A percentile compares a stretch with the other conserved stretches of the same genome.
Conservation (phyloP, 768 basidiomycete species). For the Leucogyrophana mollusca region DNA sequence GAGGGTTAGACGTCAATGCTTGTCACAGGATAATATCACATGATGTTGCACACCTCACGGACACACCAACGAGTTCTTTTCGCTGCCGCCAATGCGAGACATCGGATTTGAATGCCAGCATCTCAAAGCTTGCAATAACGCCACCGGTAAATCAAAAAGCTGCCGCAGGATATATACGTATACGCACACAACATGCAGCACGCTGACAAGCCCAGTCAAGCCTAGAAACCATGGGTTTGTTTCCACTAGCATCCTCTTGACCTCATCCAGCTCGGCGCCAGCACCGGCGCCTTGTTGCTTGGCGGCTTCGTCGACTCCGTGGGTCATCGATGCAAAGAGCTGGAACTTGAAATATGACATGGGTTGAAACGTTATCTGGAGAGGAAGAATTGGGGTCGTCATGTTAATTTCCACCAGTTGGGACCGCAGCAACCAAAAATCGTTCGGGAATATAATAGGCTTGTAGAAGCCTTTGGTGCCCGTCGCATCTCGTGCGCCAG, state of each 20-base stretch:
- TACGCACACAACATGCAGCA: constrained; percentile 84
- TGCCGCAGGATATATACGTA: constrained; percentile 5
- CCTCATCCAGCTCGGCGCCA: constrained; percentile 82
- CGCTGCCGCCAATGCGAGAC: constrained; percentile 94
- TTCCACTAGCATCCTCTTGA: constrained; percentile 91
- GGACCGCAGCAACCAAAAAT: constrained; percentile 89
- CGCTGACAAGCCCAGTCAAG: constrained; percentile 79
- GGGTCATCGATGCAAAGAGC: constrained; percentile 79
- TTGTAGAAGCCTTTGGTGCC: constrained; percentile 73
- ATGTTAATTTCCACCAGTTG: constrained; percentile 83
- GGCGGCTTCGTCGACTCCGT: constrained; percentile 84
- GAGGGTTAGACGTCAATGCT: no score
- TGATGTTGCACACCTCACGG: constrained; percentile 63
- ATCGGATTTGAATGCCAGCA: constrained; percentile 94
- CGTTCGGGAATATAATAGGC: constrained; percentile 90
- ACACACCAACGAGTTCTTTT: constrained; percentile 94
- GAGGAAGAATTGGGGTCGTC: constrained; percentile 75
- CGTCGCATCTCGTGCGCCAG: constrained; percentile 57
- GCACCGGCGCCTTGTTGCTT: constrained; percentile 65
- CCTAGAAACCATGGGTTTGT: constrained; percentile 88
- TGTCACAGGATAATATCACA: constrained; percentile 4
- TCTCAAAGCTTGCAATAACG: constrained; percentile 67
- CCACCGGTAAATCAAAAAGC: constrained; percentile 11
- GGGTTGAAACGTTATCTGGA: constrained; percentile 82
- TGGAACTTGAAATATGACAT: constrained; percentile 89